Evolutionary conservation across 108 stramenopile genomes (phyloP).

Genomic region (Skeletonema potamos): DNA sequence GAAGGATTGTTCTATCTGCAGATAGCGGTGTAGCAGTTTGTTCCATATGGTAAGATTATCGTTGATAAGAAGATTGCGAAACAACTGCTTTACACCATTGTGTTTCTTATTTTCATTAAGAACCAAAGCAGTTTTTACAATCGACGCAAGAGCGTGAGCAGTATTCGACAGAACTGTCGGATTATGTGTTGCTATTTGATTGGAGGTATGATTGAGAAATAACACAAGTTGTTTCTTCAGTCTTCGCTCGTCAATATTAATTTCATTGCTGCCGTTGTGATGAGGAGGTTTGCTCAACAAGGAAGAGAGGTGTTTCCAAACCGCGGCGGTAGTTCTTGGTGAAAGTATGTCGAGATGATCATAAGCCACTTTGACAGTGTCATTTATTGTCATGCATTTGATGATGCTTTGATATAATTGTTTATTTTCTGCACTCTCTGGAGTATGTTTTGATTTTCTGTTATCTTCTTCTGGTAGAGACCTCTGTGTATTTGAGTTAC

Average conservation of each 20-base stretch:
- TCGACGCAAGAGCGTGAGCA: conserved; percentile 2
- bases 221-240: not conserved
- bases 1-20: not conserved
- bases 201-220: not conserved
- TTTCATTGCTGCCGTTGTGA: not conserved
- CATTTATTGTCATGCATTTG: not conserved
- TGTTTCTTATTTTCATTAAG: not conserved
- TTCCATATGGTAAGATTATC: not conserved
- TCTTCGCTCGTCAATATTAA: not conserved
- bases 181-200: not conserved
- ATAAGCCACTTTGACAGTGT: not conserved
- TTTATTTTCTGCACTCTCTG: not conserved
- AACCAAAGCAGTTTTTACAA: not conserved
- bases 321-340: not conserved
- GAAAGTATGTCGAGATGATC: not conserved
- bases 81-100: not conserved
- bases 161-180: not conserved
- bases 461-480: not conserved
- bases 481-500: not conserved
- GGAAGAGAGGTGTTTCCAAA: not conserved
- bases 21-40: not conserved
- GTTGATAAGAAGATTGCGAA: not conserved
- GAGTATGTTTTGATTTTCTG: not conserved
- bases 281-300: not conserved
- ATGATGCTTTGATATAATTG: not conserved